Conservation (phyloP, 2,329 filamentous ascomycete genomes). For the Scopulariopsis brevicaulis region DNA sequence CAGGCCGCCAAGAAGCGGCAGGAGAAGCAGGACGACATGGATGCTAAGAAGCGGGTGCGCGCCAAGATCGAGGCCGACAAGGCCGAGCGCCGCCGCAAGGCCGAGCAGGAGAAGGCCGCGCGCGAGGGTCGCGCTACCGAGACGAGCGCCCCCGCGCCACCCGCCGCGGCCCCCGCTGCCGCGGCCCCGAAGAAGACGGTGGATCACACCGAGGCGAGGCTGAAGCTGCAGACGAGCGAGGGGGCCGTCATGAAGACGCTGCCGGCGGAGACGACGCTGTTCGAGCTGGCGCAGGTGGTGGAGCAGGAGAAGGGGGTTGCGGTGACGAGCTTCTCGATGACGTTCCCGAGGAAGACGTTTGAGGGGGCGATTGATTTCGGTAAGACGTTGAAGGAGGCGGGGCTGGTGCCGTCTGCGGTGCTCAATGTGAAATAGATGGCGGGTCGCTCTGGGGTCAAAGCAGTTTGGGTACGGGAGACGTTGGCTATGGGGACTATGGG, state of each 20-base stretch:
- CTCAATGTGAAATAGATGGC: constrained; percentile 54
- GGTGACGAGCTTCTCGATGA: constrained; percentile 71
- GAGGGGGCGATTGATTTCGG: constrained; percentile 62
- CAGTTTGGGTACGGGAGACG: neutral
- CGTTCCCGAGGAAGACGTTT: constrained; percentile 78
- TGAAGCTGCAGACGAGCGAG: constrained; percentile 65
- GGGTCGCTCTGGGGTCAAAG: neutral
- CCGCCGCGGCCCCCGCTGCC: constrained; percentile 31
- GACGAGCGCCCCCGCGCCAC: constrained; percentile 22
- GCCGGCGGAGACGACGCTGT: constrained; percentile 80
- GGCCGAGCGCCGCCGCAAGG: constrained; percentile 73
- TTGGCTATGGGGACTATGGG: neutral
- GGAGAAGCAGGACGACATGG: constrained; percentile 77
- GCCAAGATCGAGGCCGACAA: constrained; percentile 94
- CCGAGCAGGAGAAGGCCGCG: constrained; percentile 73
- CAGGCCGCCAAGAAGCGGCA: constrained; percentile 76
- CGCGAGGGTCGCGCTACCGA: constrained; percentile 61
- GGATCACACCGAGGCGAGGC: constrained; percentile 67
- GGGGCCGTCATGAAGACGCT: constrained; percentile 82
- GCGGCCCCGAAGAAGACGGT: constrained; percentile 47
- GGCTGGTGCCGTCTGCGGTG: constrained; percentile 81
- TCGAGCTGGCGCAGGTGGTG: constrained; percentile 76
- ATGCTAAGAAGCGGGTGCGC: constrained; percentile 80
- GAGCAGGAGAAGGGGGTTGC: constrained; percentile 57
- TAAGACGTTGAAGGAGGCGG: constrained; percentile 85